phyloP scores from a whole-genome alignment of 106 monocot species.

The Platanthera zijinensis region DNA sequence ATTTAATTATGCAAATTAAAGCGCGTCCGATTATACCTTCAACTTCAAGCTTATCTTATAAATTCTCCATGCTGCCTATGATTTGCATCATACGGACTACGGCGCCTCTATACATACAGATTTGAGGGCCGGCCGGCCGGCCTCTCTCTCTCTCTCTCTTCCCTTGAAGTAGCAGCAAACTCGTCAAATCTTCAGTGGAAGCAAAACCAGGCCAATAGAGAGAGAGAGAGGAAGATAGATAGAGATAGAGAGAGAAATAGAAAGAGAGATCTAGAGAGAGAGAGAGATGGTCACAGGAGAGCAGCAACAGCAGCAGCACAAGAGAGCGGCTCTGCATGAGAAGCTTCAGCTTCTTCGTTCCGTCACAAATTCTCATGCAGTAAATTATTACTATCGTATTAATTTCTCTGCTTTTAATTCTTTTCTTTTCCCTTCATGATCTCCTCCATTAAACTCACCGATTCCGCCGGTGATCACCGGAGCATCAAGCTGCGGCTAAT shows the following conservation, averaged over 20 bases:
- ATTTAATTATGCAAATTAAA: too few relatives aligned
- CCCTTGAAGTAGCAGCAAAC: not conserved
- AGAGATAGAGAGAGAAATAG: not conserved
- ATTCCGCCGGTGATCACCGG: not conserved
- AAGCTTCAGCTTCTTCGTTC: slow-evolving; percentile 89
- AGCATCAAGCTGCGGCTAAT: not conserved
- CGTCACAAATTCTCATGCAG: slow-evolving; percentile 86
- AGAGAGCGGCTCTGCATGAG: slow-evolving; percentile 54
- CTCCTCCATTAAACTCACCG: not conserved
- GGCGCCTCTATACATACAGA: not conserved
- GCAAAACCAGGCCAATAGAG: not conserved
- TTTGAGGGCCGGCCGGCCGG: not conserved
- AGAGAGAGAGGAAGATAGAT: not conserved
- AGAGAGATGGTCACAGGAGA: slow-evolving; percentile 55
- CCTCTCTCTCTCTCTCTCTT: not conserved
- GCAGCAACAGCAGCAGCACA: slow-evolving; percentile 24
- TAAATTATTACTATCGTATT: slow-evolving; percentile 19
- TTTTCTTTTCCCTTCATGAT: not conserved
- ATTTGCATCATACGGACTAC: too few relatives aligned
- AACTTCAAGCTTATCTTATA: too few relatives aligned
- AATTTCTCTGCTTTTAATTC: not conserved
- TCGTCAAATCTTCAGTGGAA: not conserved
- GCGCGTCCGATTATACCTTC: too few relatives aligned
- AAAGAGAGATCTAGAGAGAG: slow-evolving; percentile 8
- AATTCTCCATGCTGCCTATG: too few relatives aligned